Conservation (phyloP, 352 stramenopile species). For the Pythium aphanidermatum region DNA sequence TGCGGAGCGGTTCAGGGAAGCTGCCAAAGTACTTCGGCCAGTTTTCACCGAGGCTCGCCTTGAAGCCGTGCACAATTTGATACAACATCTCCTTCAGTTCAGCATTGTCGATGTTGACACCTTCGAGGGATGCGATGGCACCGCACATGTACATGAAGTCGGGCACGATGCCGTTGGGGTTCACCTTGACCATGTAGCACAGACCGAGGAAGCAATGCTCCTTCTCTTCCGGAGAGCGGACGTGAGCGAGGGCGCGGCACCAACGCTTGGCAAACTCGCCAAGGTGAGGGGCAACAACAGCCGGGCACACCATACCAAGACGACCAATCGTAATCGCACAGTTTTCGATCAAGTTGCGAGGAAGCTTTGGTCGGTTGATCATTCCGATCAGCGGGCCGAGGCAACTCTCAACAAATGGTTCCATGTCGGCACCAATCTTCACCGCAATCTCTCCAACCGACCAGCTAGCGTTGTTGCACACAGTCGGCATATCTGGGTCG, state of each 20-base stretch:
- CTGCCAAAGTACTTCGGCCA: slow-evolving; percentile 82
- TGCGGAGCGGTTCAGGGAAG: slow-evolving; percentile 74
- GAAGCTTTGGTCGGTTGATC: slow-evolving; percentile 84
- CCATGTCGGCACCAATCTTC: slow-evolving; percentile 78
- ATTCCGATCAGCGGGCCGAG: slow-evolving; percentile 73
- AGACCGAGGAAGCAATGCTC: slow-evolving; percentile 87
- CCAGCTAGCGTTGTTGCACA: slow-evolving; percentile 93
- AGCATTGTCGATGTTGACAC: slow-evolving; percentile 63
- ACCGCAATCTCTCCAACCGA: slow-evolving; percentile 87
- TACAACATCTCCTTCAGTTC: slow-evolving; percentile 85
- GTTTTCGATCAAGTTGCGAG: slow-evolving; percentile 87
- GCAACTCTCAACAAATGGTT: slow-evolving; percentile 71
- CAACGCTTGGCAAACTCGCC: slow-evolving; percentile 85
- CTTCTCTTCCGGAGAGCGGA: slow-evolving; percentile 82
- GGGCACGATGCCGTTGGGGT: slow-evolving; percentile 81
- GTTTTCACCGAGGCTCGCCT: slow-evolving; percentile 81
- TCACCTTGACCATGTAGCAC: slow-evolving; percentile 89
- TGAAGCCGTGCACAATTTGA: slow-evolving; percentile 87
- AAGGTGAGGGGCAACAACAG: slow-evolving; percentile 70
- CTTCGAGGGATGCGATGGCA: slow-evolving; percentile 82
- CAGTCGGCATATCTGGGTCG: slow-evolving; percentile 77
- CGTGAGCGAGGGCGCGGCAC: slow-evolving; percentile 81
- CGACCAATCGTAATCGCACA: slow-evolving; percentile 88
- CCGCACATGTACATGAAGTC: slow-evolving; percentile 90
- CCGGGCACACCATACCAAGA: slow-evolving; percentile 83